Base-by-base conservation (phyloP, 495 filamentous ascomycete species). In the Cairneyella variabilis region DNA sequence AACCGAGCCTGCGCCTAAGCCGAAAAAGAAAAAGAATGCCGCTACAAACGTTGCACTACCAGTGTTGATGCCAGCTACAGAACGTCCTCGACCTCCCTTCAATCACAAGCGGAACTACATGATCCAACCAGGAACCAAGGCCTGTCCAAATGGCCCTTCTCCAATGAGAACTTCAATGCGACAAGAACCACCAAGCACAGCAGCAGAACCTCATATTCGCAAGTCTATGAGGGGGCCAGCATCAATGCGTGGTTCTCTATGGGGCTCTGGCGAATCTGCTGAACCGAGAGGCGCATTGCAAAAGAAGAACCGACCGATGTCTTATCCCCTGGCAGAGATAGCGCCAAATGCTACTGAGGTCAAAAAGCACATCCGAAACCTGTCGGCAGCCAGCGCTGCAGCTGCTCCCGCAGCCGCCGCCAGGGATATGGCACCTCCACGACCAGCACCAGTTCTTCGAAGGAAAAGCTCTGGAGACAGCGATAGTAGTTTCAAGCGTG, bases 131-230 rank as follows among this genome's bases (percentile, higher is more conserved):
- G 70, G 74, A 28, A 63, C 72, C 43, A 75, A 54, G 60, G 49
- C 56, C 30, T 64, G 55, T 11, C 64, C 52, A 2, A 53, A 62
- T 48, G 45, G 54, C 22, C 48, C 59, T 44, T 60, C 68, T 9
- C 27, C 66, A 23, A 68, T 76, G 59, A 69, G 69, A 25, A 58
- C 49, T 28, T 74, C 77, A 17, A 68, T 76, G 56, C 66, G 74
- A 16, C 58, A 55, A 16, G 61, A 63, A 27, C 51, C 64, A 49
- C 54, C 51, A 48, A 61, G 21, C 45, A 62, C 46, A 27, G 49
- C 56, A 20, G n/a, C 41, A 2, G 62, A 61, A 16, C 58, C 60
- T 28, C 57, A 63, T 21, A 64, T 73, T 30, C 67, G 65, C 25
- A 71, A 67, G 48, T 67, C 70, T 9, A 59, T 71, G 60, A 61